Evolutionary conservation across 2,329 filamentous ascomycete species (phyloP), one percentile per base, ranked within the genome.

Genomic region (Balansia obtecta): DNA sequence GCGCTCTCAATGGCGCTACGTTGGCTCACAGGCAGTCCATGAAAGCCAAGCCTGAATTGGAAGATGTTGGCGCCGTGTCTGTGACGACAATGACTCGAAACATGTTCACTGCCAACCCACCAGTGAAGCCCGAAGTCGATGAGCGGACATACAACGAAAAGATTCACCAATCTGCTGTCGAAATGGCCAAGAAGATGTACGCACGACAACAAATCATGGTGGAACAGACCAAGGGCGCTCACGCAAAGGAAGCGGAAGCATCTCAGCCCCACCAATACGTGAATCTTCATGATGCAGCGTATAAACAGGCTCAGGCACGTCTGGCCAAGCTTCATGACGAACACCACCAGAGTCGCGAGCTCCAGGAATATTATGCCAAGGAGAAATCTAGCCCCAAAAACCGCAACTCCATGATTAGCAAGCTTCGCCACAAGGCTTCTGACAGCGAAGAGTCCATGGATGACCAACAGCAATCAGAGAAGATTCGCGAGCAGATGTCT

Each of bases 181-280:
- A 86, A 11, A 95, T 96, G 88, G 89, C 90, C 7, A 86, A 84
- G 66, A 80, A 85, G 57, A 91, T 95, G 82, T 95, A 89, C 62
- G 78, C 73, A 11, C 72, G 79, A 34, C 83, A 88, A 57, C 80
- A 87, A 54, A 78, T 76, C 53, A 75, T 75, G 53, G 71, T 77
- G 1, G 76, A 81, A 7, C 70, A 74, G 53, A 67, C 71, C 32
- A 72, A 68, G 55, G 70, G 70, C 48, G 61, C 60, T 1, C 64
- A 72, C 11, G 63, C 58, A 13, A 63, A 61, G 8, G 61, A 62
- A 10, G 46, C 53, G 12, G 59, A 68, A 53, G 56, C 63, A 2
- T 39, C 53, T 5, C 74, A 79, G 50, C 69, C 81, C 7, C 77
- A 76, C 59, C 71, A 74, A 38, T 71, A 75, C 54, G 67, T 80